Evolutionary conservation across 768 basidiomycete genomes (phyloP).

Genomic region (Leccinellum luteum): DNA sequence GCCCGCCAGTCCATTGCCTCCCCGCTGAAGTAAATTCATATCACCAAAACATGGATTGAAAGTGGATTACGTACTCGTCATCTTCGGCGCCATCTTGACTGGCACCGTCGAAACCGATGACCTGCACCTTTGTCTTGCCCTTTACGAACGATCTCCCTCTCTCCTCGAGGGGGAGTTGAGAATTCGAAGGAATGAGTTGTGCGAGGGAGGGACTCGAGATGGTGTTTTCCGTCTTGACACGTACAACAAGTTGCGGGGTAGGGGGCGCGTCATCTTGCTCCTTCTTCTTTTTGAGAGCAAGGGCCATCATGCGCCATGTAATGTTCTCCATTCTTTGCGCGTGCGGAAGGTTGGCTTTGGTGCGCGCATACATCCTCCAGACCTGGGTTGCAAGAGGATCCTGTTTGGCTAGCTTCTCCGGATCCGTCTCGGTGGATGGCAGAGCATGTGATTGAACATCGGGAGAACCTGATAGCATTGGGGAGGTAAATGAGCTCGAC

Average conservation of each 20-base stretch:
- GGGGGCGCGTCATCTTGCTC: conserved; percentile 52
- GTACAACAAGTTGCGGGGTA: conserved; percentile 1
- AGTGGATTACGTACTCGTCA: conserved; percentile 58
- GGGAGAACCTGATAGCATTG: conserved; percentile 65
- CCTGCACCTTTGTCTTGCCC: conserved; percentile 73
- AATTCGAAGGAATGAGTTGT: not conserved
- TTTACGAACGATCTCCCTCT: conserved; percentile 78
- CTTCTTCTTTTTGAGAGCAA: conserved; percentile 88
- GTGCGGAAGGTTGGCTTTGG: conserved; percentile 86
- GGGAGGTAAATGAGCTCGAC: conserved; percentile 61
- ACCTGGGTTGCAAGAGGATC: conserved; percentile 95
- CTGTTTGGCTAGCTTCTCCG: conserved; percentile 68
- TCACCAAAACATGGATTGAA: conserved; percentile 23
- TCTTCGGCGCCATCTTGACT: conserved; percentile 72
- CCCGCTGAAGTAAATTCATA: conserved; percentile 34
- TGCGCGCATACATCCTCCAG: conserved; percentile 94
- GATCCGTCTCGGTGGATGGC: conserved; percentile 47
- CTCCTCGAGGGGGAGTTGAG: conserved; percentile 37
- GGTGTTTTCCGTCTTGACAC: conserved; percentile 22
- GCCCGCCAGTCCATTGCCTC: conserved; percentile 92
- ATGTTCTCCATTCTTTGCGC: conserved; percentile 97
- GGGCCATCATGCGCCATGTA: conserved; percentile 98
- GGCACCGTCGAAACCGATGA: conserved; percentile 77
- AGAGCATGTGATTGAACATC: conserved; percentile 50
- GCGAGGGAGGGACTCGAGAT: conserved; percentile 4